Percentiles rank a stretch among this genome's conserved stretches.
Conservation (phyloP, 495 filamentous ascomycete species). For the Penicillium angulare region DNA sequence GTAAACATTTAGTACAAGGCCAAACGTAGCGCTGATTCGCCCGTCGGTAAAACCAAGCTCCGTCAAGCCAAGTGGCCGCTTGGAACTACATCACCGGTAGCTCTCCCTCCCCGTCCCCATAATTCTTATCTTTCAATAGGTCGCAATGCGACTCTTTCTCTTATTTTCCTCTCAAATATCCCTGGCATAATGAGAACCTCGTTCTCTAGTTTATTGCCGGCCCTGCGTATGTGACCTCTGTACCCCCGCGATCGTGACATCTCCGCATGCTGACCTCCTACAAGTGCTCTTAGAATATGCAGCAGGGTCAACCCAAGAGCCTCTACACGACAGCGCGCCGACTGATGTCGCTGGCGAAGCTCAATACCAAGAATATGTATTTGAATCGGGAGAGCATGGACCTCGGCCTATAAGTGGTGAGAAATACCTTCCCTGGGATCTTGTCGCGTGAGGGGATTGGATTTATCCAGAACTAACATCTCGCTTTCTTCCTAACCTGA, state of each 20-base stretch:
- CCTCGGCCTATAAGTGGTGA: constrained; percentile 34
- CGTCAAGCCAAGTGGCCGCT: constrained; percentile 47
- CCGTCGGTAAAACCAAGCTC: constrained; percentile 42
- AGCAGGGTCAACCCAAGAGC: constrained; percentile 28
- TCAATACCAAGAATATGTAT: constrained; percentile 13
- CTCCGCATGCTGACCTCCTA: constrained; percentile 23
- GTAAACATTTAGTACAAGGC: too few species aligned
- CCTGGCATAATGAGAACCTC: constrained; percentile 42
- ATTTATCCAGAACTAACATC: background rate
- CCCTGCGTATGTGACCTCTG: constrained; percentile 36
- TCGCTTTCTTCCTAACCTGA: background rate
- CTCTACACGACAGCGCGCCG: constrained; percentile 16
- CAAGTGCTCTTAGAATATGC: constrained; percentile 39
- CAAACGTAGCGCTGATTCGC: constrained; percentile 24
- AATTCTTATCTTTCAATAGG: background rate
- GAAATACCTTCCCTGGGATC: background rate
- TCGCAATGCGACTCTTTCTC: constrained; percentile 36
- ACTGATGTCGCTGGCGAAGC: constrained; percentile 18
- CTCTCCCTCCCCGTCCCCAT: constrained; percentile 3
- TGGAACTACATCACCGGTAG: constrained; percentile 26
- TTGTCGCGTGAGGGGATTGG: constrained; percentile 5
- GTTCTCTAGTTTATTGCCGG: constrained; percentile 37
- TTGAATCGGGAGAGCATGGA: constrained; percentile 17
- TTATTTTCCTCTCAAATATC: constrained; percentile 15
- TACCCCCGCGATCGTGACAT: background rate